phyloP scores from a whole-genome alignment of 116 monocot species.

The Thalassia testudinum region DNA sequence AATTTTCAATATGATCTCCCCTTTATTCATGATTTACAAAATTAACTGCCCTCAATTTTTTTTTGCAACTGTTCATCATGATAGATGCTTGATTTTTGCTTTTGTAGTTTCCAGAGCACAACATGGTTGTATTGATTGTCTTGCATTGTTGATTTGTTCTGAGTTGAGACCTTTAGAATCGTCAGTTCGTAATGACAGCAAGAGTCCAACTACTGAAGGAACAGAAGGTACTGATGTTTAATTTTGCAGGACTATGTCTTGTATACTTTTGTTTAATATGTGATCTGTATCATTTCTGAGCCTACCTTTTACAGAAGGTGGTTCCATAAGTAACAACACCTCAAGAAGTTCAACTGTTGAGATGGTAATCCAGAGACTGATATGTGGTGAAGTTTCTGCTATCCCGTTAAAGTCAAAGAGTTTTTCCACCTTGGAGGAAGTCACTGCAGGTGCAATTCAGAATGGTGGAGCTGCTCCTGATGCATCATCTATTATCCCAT shows the following conservation, averaged over 20 bases:
- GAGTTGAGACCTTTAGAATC: slow-evolving; percentile 3
- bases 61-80: too few species aligned
- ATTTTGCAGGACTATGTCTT: too few species aligned
- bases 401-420: neutral
- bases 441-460: neutral
- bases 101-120: slow-evolving; percentile 10
- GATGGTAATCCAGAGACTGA: neutral
- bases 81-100: too few species aligned
- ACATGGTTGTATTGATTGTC: slow-evolving; percentile 15
- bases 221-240: too few species aligned
- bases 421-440: neutral
- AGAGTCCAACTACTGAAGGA: too few species aligned
- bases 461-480: neutral
- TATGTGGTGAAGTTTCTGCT: neutral
- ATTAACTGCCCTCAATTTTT: neutral
- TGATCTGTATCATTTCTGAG: too few species aligned
- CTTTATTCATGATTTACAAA: neutral
- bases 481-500: neutral
- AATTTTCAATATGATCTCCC: neutral
- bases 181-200: neutral
- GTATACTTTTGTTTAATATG: too few species aligned
- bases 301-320: too few species aligned
- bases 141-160: slow-evolving; percentile 9
- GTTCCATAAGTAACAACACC: too few species aligned
- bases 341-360: neutral